A percentile compares a stretch with the other conserved stretches of the same genome.
Evolutionary conservation across 208 protist genomes (phyloP).

Genomic region (Trypanosoma boissoni): DNA sequence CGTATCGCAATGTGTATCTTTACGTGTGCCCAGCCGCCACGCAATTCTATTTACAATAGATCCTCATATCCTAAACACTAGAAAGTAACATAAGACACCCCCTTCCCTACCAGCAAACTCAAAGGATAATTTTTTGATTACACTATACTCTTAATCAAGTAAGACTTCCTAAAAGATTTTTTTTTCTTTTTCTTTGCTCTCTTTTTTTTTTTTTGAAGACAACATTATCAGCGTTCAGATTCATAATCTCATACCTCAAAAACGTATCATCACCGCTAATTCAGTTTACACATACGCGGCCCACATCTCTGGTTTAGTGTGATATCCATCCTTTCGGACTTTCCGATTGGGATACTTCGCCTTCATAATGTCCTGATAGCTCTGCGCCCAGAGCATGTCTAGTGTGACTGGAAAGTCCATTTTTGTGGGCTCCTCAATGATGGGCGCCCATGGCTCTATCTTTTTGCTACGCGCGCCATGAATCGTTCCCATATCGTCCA

Average conservation of each 20-base stretch:
- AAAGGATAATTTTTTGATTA: no score
- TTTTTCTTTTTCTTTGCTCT: constrained; percentile 16
- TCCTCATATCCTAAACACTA: no score
- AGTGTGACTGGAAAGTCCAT: constrained; percentile 84
- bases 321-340: constrained; percentile 76
- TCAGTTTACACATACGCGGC: constrained; percentile 75
- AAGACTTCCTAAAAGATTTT: no score
- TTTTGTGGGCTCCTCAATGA: constrained; percentile 86
- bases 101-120: no score
- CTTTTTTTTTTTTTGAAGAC: constrained; percentile 18
- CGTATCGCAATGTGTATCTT: no score
- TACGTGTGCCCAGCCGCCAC: no score
- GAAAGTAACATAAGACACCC: no score
- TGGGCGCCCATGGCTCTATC: constrained; percentile 89
- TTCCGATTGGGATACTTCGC: constrained; percentile 76
- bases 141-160: no score
- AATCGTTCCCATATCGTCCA: constrained; percentile 71
- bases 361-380: constrained; percentile 87
- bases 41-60: no score
- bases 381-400: constrained; percentile 87
- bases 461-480: constrained; percentile 64
- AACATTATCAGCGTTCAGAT: constrained; percentile 6
- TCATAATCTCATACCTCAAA: not conserved
- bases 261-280: not conserved
- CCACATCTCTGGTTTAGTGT: constrained; percentile 83